Conservation (phyloP, 2,329 filamentous ascomycete species). For the Ceratocystis eucalypticola region DNA sequence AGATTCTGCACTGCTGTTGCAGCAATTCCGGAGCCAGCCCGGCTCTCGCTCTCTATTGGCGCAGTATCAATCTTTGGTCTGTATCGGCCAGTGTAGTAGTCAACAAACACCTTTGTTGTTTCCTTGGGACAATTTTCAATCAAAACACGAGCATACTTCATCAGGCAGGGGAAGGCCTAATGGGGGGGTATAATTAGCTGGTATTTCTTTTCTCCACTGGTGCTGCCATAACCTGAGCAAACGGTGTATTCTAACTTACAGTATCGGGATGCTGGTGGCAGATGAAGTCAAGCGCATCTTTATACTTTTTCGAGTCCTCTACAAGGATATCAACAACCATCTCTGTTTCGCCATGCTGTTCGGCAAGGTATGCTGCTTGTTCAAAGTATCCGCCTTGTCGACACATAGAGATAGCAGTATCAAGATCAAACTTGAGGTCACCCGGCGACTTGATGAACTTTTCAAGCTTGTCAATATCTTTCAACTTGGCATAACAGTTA, state of each 20-base stretch:
- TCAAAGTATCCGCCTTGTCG: constrained; percentile 93
- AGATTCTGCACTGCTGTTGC: constrained; percentile 75
- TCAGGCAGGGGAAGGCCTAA: constrained; percentile 72
- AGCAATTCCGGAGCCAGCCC: constrained; percentile 36
- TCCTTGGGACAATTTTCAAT: constrained; percentile 73
- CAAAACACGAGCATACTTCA: constrained; percentile 88
- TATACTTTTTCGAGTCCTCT: constrained; percentile 84
- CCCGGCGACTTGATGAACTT: constrained; percentile 92
- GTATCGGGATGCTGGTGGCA: constrained; percentile 69
- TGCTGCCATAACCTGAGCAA: not conserved
- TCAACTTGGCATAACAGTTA: constrained; percentile 96
- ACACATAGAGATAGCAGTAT: constrained; percentile 95
- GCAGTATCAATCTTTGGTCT: constrained; percentile 44
- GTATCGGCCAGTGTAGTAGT: constrained; percentile 85
- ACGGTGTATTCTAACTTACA: constrained; percentile 35
- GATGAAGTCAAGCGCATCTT: constrained; percentile 80
- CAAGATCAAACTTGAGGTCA: constrained; percentile 89
- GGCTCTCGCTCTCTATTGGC: constrained; percentile 11
- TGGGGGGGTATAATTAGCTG: not conserved
- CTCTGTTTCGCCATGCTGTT: constrained; percentile 86
- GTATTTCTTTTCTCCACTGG: accelerated
- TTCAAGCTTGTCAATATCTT: constrained; percentile 92
- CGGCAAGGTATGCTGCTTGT: constrained; percentile 88
- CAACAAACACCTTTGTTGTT: constrained; percentile 77
- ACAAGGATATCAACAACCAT: constrained; percentile 91